These are phyloP conservation scores for Logfia minima DNA, from an alignment of 129 eudicot genomes.

Conservation along the genomic window DNA sequence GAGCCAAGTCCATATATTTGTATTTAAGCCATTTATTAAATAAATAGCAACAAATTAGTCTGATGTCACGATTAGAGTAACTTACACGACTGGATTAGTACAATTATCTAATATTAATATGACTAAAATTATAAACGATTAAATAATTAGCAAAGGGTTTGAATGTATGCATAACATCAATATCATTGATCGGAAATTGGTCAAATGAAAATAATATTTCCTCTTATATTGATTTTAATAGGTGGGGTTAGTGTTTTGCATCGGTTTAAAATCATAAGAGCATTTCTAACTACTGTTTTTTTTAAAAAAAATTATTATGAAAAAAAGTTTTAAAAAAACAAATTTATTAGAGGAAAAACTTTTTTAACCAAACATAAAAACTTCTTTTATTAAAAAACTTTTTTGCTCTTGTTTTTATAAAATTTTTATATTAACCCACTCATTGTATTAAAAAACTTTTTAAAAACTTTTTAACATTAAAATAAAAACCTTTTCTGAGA, in stretches of 20 bases:
- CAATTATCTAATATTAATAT: conserved; percentile 3
- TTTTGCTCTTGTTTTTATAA: no score
- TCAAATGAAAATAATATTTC: conserved; percentile 22
- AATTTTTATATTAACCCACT: no score
- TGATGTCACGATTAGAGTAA: conserved; percentile 22
- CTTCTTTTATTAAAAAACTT: no score
- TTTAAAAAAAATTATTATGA: no score
- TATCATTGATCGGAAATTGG: conserved; percentile 8
- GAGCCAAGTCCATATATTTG: conserved; percentile 4
- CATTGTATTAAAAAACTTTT: no score
- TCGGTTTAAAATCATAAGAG: background rate
- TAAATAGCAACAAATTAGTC: background rate
- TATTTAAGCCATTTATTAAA: background rate
- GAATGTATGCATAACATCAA: conserved; percentile 7
- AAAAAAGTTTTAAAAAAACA: no score
- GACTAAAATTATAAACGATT: background rate
- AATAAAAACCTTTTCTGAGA: no score
- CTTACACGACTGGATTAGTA: conserved; percentile 37
- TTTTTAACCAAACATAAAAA: no score
- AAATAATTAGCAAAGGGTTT: conserved; percentile 14
- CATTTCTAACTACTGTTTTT: no score
- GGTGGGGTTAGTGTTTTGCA: background rate
- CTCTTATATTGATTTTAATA: background rate
- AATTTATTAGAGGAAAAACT: no score
- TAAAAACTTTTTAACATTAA: no score